Evolutionary conservation across 2,329 filamentous ascomycete species (phyloP).

Genomic region (Scopulariopsis brevicaulis): DNA sequence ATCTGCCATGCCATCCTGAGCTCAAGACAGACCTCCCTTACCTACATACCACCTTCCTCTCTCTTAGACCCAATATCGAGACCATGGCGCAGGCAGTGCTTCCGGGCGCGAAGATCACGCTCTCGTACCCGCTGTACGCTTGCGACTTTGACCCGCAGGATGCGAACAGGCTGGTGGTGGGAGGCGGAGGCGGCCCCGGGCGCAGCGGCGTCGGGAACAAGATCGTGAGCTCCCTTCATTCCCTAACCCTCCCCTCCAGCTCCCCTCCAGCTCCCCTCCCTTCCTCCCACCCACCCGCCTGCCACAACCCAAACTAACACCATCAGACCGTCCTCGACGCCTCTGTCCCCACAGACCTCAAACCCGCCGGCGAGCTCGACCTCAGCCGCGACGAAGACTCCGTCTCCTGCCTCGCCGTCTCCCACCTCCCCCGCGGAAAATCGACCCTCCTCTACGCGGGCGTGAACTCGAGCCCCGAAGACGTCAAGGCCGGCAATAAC

Average conservation of each 20-base stretch:
- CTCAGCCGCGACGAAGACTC: slow-evolving; percentile 81
- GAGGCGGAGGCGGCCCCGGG: slow-evolving; percentile 76
- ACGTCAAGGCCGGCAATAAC: slow-evolving; percentile 67
- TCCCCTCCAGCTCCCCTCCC: neutral
- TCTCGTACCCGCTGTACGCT: slow-evolving; percentile 76
- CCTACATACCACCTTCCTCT: no score
- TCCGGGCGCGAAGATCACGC: slow-evolving; percentile 47
- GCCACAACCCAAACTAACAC: neutral
- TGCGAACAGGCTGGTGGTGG: slow-evolving; percentile 65
- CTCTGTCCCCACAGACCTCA: slow-evolving; percentile 50
- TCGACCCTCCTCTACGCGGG: slow-evolving; percentile 53
- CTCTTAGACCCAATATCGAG: neutral
- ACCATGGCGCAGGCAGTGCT: slow-evolving; percentile 25
- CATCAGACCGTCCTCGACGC: slow-evolving; percentile 61
- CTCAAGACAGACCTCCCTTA: no score
- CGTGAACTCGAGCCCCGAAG: slow-evolving; percentile 68
- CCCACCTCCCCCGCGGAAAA: slow-evolving; percentile 42
- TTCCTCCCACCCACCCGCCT: neutral
- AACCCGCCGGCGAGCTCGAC: slow-evolving; percentile 59
- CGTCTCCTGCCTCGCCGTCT: slow-evolving; percentile 69
- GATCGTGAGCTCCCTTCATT: slow-evolving; percentile 46
- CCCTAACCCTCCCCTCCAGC: neutral
- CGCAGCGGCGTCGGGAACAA: slow-evolving; percentile 77
- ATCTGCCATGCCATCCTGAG: no score
- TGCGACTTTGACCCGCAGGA: slow-evolving; percentile 82